Evolutionary conservation across 1,139 yeast genomes (phyloP), one percentile per base, ranked within the genome.

Genomic region (Geotrichum phurueaensis): DNA sequence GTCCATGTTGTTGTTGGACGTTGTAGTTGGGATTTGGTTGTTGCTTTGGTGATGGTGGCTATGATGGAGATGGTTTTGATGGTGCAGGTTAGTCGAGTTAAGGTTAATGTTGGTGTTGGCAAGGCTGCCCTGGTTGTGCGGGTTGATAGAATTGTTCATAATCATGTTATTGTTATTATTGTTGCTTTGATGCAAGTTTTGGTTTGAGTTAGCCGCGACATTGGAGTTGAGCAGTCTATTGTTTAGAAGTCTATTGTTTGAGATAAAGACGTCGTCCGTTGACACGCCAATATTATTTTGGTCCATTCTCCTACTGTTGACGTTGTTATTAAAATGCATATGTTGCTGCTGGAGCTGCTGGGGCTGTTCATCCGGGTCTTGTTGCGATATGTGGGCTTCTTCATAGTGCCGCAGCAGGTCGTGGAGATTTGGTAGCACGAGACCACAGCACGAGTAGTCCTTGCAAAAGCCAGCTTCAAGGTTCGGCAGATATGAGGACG

Each of bases 391-490:
- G 73, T 94, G 99, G 53, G 96, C 92, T 74, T 94, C 98, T 73
- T 94, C 99, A 72, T 94, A 94, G 73, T 94, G 99, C 68, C 96
- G 84, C 66, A 94, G 80, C 65, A 94, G 79, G 74, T 94, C 99
- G 74, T 94, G 99, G 66, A 94, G 78, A 15, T 96, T 92, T 45
- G 97, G 97, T 62, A 94, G 80, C 52, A 87, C 78, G 71, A 89
- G 87, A 33, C 98, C 99, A 76, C 99, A 94, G 75, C 99, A 94
- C 63, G 91, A 85, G 75, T 94, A 94, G 76, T 94, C 99, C 74
- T 89, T 89, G 74, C 99, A 94, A 75, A 92, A 94, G 74, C 91
- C 92, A 15, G 96, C 96, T 75, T 94, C 99, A 64, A 94, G 79
- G 69, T 89, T 89, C n/a, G 98, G 97, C 65, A 92, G 79, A 71